phyloP scores from a whole-genome alignment of 192 early-diverging fungal genomes.

The Gryganskiella cystojenkinii region DNA sequence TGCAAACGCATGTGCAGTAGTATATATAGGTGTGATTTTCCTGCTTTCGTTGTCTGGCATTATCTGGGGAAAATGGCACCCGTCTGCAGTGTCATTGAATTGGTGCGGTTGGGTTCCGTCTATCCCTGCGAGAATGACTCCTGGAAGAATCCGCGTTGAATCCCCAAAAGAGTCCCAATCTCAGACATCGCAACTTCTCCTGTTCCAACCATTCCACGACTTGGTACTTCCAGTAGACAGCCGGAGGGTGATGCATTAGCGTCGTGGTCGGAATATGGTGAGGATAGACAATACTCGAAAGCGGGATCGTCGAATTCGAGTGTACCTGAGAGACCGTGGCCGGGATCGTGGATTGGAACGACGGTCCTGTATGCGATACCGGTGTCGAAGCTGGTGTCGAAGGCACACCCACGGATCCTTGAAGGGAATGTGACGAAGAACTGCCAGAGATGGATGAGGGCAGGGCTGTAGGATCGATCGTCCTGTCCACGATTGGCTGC shows the following conservation, averaged over 20 bases:
- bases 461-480: background rate
- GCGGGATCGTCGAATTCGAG: conserved; percentile 1
- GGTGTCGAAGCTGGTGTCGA: conserved; percentile 32
- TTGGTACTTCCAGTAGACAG: conserved; percentile 47
- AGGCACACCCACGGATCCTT: too few relatives aligned
- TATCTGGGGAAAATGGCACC: too few relatives aligned
- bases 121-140: conserved; percentile 14
- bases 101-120: too few relatives aligned
- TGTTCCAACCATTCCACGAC: conserved; percentile 52
- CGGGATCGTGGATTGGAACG: conserved; percentile 21
- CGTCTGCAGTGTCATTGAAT: too few relatives aligned
- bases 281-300: conserved; percentile 11
- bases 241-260: conserved; percentile 36
- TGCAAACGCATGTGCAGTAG: too few relatives aligned
- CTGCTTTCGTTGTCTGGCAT: too few relatives aligned
- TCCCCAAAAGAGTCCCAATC: conserved; percentile 49
- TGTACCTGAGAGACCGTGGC: conserved; percentile 23
- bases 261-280: conserved; percentile 39
- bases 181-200: conserved; percentile 37
- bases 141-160: conserved; percentile 20
- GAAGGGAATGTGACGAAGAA: too few relatives aligned
- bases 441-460: background rate
- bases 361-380: background rate
- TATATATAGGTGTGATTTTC: too few relatives aligned
- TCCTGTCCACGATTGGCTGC: background rate